These are phyloP conservation scores for Backusella mclennaniae DNA, from an alignment of 192 early-diverging fungal genomes.

Conservation along the genomic window DNA sequence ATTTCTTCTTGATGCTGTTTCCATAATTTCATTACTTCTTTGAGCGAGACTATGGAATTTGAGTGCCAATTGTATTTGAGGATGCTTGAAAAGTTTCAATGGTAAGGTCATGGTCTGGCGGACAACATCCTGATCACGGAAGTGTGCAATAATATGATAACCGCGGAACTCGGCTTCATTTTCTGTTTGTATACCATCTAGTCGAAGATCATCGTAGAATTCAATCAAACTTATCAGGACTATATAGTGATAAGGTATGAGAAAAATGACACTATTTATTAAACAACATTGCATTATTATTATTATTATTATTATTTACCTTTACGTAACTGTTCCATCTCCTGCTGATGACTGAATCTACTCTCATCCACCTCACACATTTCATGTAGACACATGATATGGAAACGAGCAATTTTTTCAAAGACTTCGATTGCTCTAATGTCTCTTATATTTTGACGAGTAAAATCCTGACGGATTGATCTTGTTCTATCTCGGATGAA, in stretches of 20 bases:
- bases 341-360: constrained; percentile 72
- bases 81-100: constrained; percentile 50
- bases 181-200: constrained; percentile 47
- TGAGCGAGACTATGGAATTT: constrained; percentile 62
- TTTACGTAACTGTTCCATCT: constrained; percentile 87
- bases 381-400: constrained; percentile 75
- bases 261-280: neutral
- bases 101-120: constrained; percentile 63
- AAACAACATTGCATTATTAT: too few species aligned
- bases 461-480: constrained; percentile 86
- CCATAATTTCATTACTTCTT: constrained; percentile 45
- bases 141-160: constrained; percentile 78
- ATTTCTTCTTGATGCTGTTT: constrained; percentile 31
- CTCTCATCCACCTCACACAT: constrained; percentile 62
- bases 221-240: constrained; percentile 82
- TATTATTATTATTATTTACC: constrained; percentile 39
- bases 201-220: constrained; percentile 78
- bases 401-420: constrained; percentile 87
- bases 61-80: constrained; percentile 68
- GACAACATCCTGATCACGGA: constrained; percentile 70
- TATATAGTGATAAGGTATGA: neutral
- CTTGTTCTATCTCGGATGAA: constrained; percentile 88
- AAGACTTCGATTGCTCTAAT: constrained; percentile 63
- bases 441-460: constrained; percentile 78
- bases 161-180: constrained; percentile 93